A percentile compares a stretch with the other conserved stretches of the same genome.
Conservation (phyloP, 2,329 filamentous ascomycete genomes). For the Penicillium frequentans region DNA sequence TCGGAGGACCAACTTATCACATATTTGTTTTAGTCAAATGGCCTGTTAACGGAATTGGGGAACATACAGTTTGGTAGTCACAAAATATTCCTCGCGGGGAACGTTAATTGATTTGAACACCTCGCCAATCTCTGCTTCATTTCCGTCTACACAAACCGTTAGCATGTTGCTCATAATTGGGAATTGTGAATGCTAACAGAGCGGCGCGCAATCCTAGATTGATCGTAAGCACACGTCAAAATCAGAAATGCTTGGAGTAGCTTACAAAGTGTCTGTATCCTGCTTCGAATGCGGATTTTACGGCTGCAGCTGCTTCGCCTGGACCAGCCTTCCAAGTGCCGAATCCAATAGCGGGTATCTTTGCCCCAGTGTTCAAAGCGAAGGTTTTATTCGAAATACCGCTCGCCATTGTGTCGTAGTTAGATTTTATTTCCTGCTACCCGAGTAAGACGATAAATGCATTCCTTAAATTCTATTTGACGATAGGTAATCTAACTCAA, state of each 20-base stretch:
- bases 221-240: not conserved
- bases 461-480: not conserved
- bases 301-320: slow-evolving; percentile 67
- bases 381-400: slow-evolving; percentile 10
- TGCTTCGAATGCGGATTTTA: slow-evolving; percentile 64
- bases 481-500: too few species aligned
- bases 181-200: slow-evolving; percentile 34
- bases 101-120: slow-evolving; percentile 62
- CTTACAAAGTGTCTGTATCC: slow-evolving; percentile 71
- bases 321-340: slow-evolving; percentile 55
- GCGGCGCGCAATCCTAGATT: slow-evolving; percentile 53
- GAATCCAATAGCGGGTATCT: slow-evolving; percentile 33
- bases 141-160: slow-evolving; percentile 42
- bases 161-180: not conserved
- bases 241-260: not conserved
- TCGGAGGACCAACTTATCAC: slow-evolving; percentile 63
- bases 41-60: not conserved
- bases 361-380: slow-evolving; percentile 32
- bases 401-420: not conserved
- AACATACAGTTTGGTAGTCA: slow-evolving; percentile 57
- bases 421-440: not conserved
- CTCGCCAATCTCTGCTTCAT: slow-evolving; percentile 61
- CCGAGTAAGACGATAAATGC: fast-evolving
- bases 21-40: slow-evolving; percentile 62
- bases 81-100: slow-evolving; percentile 60